Evolutionary conservation across 164 flowering plant genomes (phyloP).

Genomic region (Aristolochia fimbriata): DNA sequence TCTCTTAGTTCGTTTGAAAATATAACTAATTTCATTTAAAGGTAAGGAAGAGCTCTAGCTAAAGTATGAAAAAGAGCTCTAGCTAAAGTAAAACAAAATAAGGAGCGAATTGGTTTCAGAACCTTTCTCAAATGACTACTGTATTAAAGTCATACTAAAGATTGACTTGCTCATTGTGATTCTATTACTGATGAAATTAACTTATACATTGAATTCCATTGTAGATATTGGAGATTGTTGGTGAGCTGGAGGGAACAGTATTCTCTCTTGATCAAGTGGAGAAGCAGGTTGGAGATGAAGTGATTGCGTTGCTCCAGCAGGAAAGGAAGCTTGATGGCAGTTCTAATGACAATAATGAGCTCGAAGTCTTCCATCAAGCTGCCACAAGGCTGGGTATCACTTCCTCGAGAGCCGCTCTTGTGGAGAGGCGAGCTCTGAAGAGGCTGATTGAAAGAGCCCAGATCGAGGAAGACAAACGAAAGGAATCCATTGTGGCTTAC

Average conservation of each 20-base stretch:
- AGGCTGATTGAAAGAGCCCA: slow-evolving; percentile 80
- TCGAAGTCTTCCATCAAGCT: slow-evolving; percentile 86
- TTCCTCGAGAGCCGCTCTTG: slow-evolving; percentile 88
- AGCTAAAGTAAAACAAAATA: too few species aligned
- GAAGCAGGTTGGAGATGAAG: slow-evolving; percentile 92
- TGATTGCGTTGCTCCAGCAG: slow-evolving; percentile 80
- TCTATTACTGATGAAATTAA: not conserved
- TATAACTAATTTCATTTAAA: too few species aligned
- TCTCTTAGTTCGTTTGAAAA: not conserved
- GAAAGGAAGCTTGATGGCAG: slow-evolving; percentile 53
- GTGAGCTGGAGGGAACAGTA: slow-evolving; percentile 51
- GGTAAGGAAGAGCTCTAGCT: too few species aligned
- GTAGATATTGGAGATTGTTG: slow-evolving; percentile 70
- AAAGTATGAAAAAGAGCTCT: too few species aligned
- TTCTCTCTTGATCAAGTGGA: slow-evolving; percentile 70
- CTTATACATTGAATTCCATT: slow-evolving; percentile 2
- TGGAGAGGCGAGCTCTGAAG: slow-evolving; percentile 91
- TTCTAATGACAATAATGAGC: slow-evolving; percentile 56
- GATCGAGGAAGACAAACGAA: slow-evolving; percentile 83
- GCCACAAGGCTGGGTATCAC: slow-evolving; percentile 81
- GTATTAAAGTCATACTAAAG: too few species aligned
- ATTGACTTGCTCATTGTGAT: not conserved
- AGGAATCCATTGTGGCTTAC: slow-evolving; percentile 91
- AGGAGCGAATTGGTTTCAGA: too few species aligned
- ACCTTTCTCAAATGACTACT: too few species aligned